These are phyloP conservation scores for Xylaria multiplex DNA, from an alignment of 2,329 filamentous ascomycete species.

Conservation along the genomic window DNA sequence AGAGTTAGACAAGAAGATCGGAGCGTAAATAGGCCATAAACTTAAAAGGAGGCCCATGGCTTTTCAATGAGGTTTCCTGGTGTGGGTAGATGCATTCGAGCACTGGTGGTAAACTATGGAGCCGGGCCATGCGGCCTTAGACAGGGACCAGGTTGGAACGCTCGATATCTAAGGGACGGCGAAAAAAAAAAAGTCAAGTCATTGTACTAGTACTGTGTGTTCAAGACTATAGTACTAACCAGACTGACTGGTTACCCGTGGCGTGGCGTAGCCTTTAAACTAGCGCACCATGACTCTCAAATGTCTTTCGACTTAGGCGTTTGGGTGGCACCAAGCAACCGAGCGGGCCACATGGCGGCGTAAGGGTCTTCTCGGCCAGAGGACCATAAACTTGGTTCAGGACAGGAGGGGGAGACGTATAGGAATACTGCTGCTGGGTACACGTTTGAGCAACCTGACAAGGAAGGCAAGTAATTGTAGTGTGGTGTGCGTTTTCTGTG, in stretches of 20 bases:
- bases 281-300: conserved; percentile 38
- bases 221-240: conserved; percentile 41
- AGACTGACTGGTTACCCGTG: conserved; percentile 43
- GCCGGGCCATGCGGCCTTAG: conserved; percentile 32
- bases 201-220: conserved; percentile 35
- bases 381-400: conserved; percentile 25
- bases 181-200: conserved; percentile 36
- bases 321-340: conserved; percentile 42
- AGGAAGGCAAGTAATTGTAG: conserved; percentile 26
- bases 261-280: conserved; percentile 42
- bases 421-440: conserved; percentile 2
- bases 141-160: conserved; percentile 48
- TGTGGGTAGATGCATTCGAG: conserved; percentile 51
- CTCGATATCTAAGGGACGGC: conserved; percentile 46
- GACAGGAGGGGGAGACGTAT: not conserved
- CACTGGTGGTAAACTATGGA: conserved; percentile 50
- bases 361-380: conserved; percentile 43
- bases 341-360: conserved; percentile 47
- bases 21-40: conserved; percentile 36
- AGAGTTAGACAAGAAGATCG: conserved; percentile 21
- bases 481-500: conserved; percentile 11
- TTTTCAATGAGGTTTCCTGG: conserved; percentile 48
- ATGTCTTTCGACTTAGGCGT: conserved; percentile 38
- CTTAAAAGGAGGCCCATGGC: conserved; percentile 45
- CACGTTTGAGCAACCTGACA: conserved; percentile 29